Evolutionary conservation across 192 early-diverging fungal genomes (phyloP).

Genomic region (Backusella luteola): DNA sequence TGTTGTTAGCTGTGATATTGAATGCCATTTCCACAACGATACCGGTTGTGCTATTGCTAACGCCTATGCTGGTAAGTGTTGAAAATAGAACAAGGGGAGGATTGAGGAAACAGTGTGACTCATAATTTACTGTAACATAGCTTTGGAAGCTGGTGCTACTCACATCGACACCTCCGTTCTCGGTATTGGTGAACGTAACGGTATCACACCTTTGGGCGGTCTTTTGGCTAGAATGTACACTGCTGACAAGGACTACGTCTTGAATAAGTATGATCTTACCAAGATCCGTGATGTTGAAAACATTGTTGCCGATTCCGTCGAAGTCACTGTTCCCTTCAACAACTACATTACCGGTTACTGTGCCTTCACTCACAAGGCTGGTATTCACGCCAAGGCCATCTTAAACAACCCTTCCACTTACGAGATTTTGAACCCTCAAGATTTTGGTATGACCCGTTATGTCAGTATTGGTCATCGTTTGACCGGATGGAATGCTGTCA

Average conservation of each 20-base stretch:
- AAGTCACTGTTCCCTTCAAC: slow-evolving; percentile 97
- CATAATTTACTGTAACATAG: slow-evolving; percentile 35
- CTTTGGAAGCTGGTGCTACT: slow-evolving; percentile 95
- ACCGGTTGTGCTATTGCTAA: slow-evolving; percentile 99
- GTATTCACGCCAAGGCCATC: slow-evolving; percentile 99
- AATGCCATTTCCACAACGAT: slow-evolving; percentile 99
- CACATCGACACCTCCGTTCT: slow-evolving; percentile 98
- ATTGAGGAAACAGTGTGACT: neutral
- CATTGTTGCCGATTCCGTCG: slow-evolving; percentile 92
- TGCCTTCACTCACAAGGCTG: slow-evolving; percentile 99
- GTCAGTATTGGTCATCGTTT: slow-evolving; percentile 96
- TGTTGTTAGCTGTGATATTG: slow-evolving; percentile 97
- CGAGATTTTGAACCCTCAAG: slow-evolving; percentile 97
- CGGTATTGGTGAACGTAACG: slow-evolving; percentile 98
- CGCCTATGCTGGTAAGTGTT: slow-evolving; percentile 73
- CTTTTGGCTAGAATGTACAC: slow-evolving; percentile 95
- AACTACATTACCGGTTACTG: slow-evolving; percentile 99
- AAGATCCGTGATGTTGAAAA: slow-evolving; percentile 95
- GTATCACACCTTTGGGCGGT: slow-evolving; percentile 94
- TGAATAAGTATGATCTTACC: slow-evolving; percentile 90
- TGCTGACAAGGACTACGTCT: slow-evolving; percentile 88
- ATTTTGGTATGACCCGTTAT: slow-evolving; percentile 98
- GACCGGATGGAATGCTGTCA: slow-evolving; percentile 99
- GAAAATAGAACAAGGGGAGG: neutral
- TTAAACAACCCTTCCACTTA: slow-evolving; percentile 98